Base-by-base conservation (phyloP, 306 rosid genomes). In the Coriaria nepalensis region DNA sequence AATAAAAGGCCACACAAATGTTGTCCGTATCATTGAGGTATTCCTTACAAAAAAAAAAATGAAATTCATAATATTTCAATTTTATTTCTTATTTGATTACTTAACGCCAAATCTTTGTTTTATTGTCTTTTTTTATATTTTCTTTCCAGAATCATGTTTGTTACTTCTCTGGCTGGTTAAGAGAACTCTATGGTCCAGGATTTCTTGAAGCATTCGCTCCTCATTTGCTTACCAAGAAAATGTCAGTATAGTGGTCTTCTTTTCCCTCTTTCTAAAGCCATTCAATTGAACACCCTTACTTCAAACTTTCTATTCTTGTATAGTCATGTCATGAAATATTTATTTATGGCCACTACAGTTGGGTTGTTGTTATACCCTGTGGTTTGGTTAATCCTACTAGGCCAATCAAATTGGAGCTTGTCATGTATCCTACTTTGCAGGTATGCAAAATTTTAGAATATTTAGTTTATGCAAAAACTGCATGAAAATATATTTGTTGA, bases 11-110 rank as follows among this genome's bases (percentile, higher is more conserved):
- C 55, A 53, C 13, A 10, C 49, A 7, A 13, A 46, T 32, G 40
- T 46, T 52, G 67, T 62, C 29, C 67, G 67, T 53, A 6, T 35
- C 37, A 39, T 62, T 43, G 67, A 62, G 67, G 67, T 62, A 35
- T 43, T 43, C 15, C n/a, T n/a, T n/a, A n/a, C n/a, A n/a, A n/a
- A n/a, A n/a, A n/a, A n/a, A n/a, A n/a, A n/a, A n/a, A n/a, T n/a
- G n/a, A n/a, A n/a, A n/a, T n/a, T n/a, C n/a, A n/a, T n/a, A n/a
- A n/a, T n/a, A n/a, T n/a, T n/a, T 0, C 10, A 11, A 35, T 48
- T 29, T 0, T 6, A 50, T 6, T 50, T 12, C 4, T 7, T 11
- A 35, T 35, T 2, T 33, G n/a, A n/a, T n/a, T n/a, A n/a, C n/a
- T n/a, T n/a, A n/a, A n/a, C n/a, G n/a, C n/a, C n/a, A n/a, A n/a